Evolutionary conservation across 768 basidiomycete genomes (phyloP).

Genomic region (Tricholomella constricta): DNA sequence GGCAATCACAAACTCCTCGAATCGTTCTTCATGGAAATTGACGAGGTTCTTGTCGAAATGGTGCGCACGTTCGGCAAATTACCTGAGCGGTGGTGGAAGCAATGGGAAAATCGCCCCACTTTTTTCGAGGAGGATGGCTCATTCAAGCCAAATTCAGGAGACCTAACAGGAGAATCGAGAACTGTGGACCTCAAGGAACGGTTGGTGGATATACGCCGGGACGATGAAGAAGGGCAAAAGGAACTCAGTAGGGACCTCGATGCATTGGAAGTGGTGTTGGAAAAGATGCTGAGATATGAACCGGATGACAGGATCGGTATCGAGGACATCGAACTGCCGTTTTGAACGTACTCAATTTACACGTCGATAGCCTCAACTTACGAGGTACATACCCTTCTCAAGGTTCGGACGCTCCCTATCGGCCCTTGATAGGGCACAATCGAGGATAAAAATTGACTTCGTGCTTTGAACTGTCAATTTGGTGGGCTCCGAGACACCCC

Average conservation of each 20-base stretch:
- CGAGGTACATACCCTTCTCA: too few species aligned
- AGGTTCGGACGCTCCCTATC: too few species aligned
- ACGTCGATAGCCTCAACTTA: too few species aligned
- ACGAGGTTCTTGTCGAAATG: constrained; percentile 6
- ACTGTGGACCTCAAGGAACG: constrained; percentile 9
- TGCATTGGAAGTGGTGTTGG: neutral
- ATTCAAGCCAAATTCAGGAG: neutral
- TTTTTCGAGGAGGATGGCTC: constrained; percentile 3
- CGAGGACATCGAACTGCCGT: constrained; percentile 10
- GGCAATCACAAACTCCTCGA: constrained; percentile 1
- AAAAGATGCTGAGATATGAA: constrained; percentile 5
- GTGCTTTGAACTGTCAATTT: too few species aligned
- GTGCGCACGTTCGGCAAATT: constrained; percentile 6
- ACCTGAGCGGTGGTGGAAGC: constrained; percentile 4
- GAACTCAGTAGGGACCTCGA: constrained; percentile 5
- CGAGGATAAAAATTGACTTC: too few species aligned
- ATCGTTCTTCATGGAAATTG: constrained; percentile 2
- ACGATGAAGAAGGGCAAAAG: constrained; percentile 2
- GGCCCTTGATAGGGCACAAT: too few species aligned
- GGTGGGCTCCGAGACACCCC: too few species aligned
- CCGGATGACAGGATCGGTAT: constrained; percentile 8
- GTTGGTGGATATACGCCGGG: neutral
- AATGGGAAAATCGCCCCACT: neutral
- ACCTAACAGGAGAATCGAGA: constrained; percentile 2
- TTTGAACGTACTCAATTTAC: too few species aligned